Conservation (phyloP, 495 filamentous ascomycete genomes). For the Annulohypoxylon moriforme region DNA sequence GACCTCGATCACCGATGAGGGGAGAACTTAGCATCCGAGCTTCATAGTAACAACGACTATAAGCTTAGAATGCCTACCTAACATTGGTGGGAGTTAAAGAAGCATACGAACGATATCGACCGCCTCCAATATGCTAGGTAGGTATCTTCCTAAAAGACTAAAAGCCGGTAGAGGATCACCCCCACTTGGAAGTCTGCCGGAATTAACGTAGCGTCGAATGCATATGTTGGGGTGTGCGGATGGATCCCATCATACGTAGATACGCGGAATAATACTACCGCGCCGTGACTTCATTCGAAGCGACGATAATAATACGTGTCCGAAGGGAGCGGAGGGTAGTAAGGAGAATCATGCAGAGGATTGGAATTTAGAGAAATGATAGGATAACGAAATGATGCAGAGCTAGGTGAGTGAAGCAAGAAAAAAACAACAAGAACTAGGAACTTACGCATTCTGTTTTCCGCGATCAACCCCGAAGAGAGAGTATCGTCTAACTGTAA, state of each 20-base stretch:
- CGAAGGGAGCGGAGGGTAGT: neutral
- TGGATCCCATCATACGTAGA: constrained; percentile 11
- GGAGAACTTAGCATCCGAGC: neutral
- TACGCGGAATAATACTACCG: constrained; percentile 15
- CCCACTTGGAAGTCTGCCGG: constrained; percentile 41
- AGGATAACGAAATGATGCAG: too few relatives aligned
- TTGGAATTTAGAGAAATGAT: constrained; percentile 1
- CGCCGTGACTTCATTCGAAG: constrained; percentile 26
- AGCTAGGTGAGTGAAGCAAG: too few relatives aligned
- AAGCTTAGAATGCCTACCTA: neutral
- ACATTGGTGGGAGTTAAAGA: too few relatives aligned
- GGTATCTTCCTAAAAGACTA: constrained; percentile 13
- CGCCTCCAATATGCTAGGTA: constrained; percentile 17
- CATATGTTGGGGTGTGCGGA: constrained; percentile 29
- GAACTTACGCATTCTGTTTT: constrained; percentile 35
- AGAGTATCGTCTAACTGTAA: constrained; percentile 24
- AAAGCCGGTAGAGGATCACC: constrained; percentile 22
- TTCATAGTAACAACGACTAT: neutral
- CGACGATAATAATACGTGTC: constrained; percentile 12
- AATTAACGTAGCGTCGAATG: constrained; percentile 36
- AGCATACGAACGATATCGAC: neutral
- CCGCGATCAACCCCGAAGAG: constrained; percentile 17
- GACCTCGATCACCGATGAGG: neutral
- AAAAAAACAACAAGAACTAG: neutral
- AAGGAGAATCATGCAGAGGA: constrained; percentile 1